Evolutionary conservation across 495 filamentous ascomycete species (phyloP), one percentile per base, ranked within the genome.

Genomic region (Penicillium lividum): DNA sequence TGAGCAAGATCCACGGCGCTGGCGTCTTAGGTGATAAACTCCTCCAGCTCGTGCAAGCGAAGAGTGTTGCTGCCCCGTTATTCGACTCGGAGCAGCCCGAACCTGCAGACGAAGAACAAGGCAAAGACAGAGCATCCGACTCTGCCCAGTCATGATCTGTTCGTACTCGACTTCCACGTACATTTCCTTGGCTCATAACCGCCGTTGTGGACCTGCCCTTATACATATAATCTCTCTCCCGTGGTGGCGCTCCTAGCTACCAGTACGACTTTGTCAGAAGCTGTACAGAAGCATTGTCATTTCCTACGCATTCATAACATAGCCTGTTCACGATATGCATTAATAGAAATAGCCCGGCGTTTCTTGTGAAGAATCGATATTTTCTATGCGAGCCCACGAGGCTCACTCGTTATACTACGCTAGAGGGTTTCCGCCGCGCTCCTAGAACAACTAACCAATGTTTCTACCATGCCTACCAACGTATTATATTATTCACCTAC

Each of bases 1-100:
- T 98, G 16, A 80, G 84, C 66, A 91, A 89, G 67, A 84, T 97
- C 44, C 87, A 96, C 53, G 93, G 92, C 1, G 87, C 90, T 34
- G 87, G 82, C 29, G 85, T 89, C 58, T 75, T 90, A 0, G 87
- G 87, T 10, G 82, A 86, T 36, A 80, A 84, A 58, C 75, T 97
- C 6, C 69, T 89, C 8, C 80, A 83, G 31, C 75, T 95, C 34
- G 85, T 92, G 40, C 81, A 83, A 31, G 74, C 75, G 15, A 96
- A 93, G 62, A 59, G 56, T 31, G 71, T 74, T 28, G n/a, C 53
- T 13, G 42, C 42, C 16, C 11, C 51, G 31, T 3, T 44, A 11
- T 49, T 49, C 28, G 46, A 49, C 25, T 25, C 40, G 4, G 42
- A 30, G 11, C 13, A 42, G n/a, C 16, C 53, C 28, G 42, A 45